A percentile compares a stretch with the other conserved stretches of the same genome.
Evolutionary conservation across 768 basidiomycete species (phyloP).

Genomic region (Trametes gibbosa): DNA sequence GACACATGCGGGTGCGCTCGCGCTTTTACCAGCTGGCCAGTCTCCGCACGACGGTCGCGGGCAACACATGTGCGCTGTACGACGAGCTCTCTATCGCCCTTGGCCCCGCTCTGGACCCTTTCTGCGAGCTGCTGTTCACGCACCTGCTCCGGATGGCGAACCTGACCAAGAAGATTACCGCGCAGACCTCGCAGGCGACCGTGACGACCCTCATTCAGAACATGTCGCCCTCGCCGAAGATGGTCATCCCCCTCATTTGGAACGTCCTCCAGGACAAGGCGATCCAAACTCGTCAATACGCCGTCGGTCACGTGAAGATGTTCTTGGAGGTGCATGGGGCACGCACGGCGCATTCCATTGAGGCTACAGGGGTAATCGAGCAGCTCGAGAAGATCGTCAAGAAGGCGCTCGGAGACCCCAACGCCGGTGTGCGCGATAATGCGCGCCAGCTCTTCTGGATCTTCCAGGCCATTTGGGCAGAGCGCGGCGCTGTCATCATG

Average conservation of each 20-base stretch:
- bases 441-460: constrained; percentile 78
- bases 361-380: constrained; percentile 65
- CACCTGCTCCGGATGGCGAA: constrained; percentile 83
- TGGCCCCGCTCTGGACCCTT: constrained; percentile 68
- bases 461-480: constrained; percentile 74
- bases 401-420: constrained; percentile 74
- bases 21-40: constrained; percentile 62
- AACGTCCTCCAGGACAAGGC: constrained; percentile 76
- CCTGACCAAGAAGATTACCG: constrained; percentile 90
- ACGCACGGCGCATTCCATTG: constrained; percentile 62
- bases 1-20: neutral
- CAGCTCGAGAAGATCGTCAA: constrained; percentile 70
- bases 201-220: constrained; percentile 66
- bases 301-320: constrained; percentile 65
- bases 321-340: constrained; percentile 74
- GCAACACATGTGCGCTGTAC: constrained; percentile 76
- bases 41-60: constrained; percentile 86
- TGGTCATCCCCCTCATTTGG: constrained; percentile 67
- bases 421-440: constrained; percentile 72
- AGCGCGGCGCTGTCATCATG: constrained; percentile 60
- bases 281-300: constrained; percentile 67
- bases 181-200: constrained; percentile 77
- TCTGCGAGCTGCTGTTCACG: constrained; percentile 74
- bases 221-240: constrained; percentile 68
- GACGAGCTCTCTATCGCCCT: constrained; percentile 68